Percentiles rank a stretch among this genome's conserved stretches.
Conservation (phyloP, 1,284 basidiomycete species). For the Fistulina hepatica region DNA sequence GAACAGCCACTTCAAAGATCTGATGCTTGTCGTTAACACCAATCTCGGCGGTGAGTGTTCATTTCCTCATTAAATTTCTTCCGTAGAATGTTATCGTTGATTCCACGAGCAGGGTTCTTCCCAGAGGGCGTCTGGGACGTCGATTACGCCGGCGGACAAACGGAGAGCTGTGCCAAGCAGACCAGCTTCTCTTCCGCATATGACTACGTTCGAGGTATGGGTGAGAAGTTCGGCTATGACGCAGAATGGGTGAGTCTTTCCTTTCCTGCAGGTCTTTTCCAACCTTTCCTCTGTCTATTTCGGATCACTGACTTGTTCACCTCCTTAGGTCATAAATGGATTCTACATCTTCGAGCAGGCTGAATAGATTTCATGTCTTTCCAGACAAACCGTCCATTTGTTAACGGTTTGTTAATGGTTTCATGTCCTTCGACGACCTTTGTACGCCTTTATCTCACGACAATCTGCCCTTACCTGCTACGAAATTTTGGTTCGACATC, state of each 20-base stretch:
- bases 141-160: conserved; percentile 40
- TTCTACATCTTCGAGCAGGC: too few relatives aligned
- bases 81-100: neutral
- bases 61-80: neutral
- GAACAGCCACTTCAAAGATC: conserved; percentile 42
- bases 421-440: too few relatives aligned
- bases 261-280: too few relatives aligned
- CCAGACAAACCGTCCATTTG: too few relatives aligned
- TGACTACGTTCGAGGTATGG: conserved; percentile 43
- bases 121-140: conserved; percentile 45
- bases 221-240: conserved; percentile 30
- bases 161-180: conserved; percentile 39
- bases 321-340: too few relatives aligned
- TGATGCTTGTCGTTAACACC: conserved; percentile 46
- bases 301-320: too few relatives aligned
- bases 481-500: too few relatives aligned
- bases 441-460: too few relatives aligned
- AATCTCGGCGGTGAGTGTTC: conserved; percentile 42
- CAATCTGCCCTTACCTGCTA: too few relatives aligned
- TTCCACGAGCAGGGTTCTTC: conserved; percentile 37
- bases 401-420: too few relatives aligned
- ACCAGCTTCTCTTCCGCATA: conserved; percentile 46
- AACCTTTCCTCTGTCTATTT: too few relatives aligned
- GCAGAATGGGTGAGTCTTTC: conserved; percentile 8
- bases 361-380: too few relatives aligned